Evolutionary conservation across 305 asterid genomes (phyloP).

Genomic region (Plantago rigida): DNA sequence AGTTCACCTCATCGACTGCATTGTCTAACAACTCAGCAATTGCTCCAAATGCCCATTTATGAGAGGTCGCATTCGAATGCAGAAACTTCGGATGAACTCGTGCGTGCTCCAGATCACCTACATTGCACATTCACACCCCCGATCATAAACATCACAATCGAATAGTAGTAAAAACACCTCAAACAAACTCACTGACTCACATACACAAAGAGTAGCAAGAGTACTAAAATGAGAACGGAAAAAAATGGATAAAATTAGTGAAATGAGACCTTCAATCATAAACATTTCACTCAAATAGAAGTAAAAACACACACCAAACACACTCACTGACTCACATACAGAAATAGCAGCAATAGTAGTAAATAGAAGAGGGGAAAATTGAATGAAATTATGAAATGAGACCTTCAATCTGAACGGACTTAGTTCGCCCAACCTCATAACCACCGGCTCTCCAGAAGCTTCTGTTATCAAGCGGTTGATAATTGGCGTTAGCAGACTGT

Average conservation of each 20-base stretch:
- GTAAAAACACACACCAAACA: no score
- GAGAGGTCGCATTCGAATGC: slow-evolving; percentile 91
- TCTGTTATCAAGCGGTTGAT: slow-evolving; percentile 43
- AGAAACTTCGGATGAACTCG: slow-evolving; percentile 90
- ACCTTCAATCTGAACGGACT: slow-evolving; percentile 44
- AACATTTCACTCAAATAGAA: slow-evolving; percentile 13
- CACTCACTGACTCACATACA: no score
- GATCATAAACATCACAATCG: slow-evolving; percentile 11
- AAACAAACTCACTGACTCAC: no score
- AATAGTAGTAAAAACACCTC: background rate
- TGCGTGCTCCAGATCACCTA: slow-evolving; percentile 84
- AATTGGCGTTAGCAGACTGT: slow-evolving; percentile 25
- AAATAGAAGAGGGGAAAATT: background rate
- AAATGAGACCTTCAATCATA: slow-evolving; percentile 36
- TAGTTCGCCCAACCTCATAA: slow-evolving; percentile 42
- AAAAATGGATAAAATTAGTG: background rate
- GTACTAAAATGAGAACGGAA: background rate
- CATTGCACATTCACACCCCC: slow-evolving; percentile 9
- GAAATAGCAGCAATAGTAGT: background rate
- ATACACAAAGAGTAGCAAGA: background rate
- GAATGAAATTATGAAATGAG: background rate
- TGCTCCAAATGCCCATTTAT: slow-evolving; percentile 98
- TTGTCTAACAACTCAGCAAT: slow-evolving; percentile 92
- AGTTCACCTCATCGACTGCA: slow-evolving; percentile 86
- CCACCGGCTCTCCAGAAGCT: slow-evolving; percentile 98